Conservation (phyloP, 768 basidiomycete species). For the Suillus fuscotomentosus region DNA sequence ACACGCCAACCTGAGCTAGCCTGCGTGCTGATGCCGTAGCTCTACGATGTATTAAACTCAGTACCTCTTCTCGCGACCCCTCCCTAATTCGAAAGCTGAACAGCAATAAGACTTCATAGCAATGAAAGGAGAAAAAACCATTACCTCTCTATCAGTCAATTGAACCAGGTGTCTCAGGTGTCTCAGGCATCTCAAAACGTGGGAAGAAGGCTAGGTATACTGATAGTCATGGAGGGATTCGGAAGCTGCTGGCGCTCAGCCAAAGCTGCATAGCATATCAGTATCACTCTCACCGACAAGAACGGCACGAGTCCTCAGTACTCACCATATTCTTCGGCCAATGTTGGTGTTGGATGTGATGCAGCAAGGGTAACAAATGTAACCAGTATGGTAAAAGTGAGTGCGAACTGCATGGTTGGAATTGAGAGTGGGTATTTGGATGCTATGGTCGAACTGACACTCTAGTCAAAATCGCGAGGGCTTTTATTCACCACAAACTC, state of each 20-base stretch:
- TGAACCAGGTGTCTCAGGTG: too few relatives aligned
- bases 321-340: neutral
- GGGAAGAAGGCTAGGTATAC: too few relatives aligned
- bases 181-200: neutral
- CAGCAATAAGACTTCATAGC: too few relatives aligned
- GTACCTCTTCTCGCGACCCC: too few relatives aligned
- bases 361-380: neutral
- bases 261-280: neutral
- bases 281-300: neutral
- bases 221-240: neutral
- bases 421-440: neutral
- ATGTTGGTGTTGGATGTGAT: neutral
- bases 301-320: neutral
- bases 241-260: neutral
- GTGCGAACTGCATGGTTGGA: neutral
- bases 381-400: neutral
- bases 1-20: too few relatives aligned
- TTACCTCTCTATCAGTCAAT: too few relatives aligned
- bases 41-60: too few relatives aligned
- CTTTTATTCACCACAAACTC: neutral
- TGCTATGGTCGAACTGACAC: neutral
- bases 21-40: too few relatives aligned
- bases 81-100: too few relatives aligned
- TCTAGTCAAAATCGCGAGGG: too few relatives aligned
- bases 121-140: too few relatives aligned